phyloP scores from a whole-genome alignment of 106 monocot species.

The Phalaenopsis aphrodite region DNA sequence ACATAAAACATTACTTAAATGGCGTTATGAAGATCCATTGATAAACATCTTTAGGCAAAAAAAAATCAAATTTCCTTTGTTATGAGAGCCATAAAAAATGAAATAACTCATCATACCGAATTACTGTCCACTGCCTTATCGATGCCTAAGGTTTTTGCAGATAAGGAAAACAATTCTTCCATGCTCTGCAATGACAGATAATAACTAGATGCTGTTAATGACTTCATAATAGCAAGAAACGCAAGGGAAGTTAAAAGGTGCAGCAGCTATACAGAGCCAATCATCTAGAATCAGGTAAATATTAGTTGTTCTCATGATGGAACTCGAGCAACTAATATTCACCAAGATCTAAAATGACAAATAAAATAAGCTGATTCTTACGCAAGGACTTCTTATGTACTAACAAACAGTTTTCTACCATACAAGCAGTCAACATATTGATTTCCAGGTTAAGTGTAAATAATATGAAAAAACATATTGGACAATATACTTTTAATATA shows the following conservation, averaged over 20 bases:
- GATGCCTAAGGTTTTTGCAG: conserved; percentile 24
- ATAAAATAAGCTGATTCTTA: background rate
- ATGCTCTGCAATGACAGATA: conserved; percentile 35
- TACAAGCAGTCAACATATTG: too few species aligned
- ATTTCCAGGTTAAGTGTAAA: too few species aligned
- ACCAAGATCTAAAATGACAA: background rate
- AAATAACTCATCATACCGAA: conserved; percentile 1
- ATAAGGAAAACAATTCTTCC: conserved; percentile 44
- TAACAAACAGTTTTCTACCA: too few species aligned
- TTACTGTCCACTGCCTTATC: conserved; percentile 18
- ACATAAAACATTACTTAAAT: background rate
- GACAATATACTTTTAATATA: background rate
- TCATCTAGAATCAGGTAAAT: background rate
- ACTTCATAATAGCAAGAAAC: conserved; percentile 4
- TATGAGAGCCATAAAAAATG: background rate
- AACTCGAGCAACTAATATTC: background rate
- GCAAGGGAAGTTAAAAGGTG: background rate
- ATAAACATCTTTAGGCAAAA: background rate
- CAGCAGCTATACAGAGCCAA: background rate
- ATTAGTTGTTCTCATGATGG: background rate
- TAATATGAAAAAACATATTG: too few species aligned
- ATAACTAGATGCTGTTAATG: background rate
- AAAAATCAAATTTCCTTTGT: background rate
- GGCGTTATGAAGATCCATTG: background rate
- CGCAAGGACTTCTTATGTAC: too few species aligned